phyloP scores from a whole-genome alignment of 768 basidiomycete genomes.

The Calocera cornea region DNA sequence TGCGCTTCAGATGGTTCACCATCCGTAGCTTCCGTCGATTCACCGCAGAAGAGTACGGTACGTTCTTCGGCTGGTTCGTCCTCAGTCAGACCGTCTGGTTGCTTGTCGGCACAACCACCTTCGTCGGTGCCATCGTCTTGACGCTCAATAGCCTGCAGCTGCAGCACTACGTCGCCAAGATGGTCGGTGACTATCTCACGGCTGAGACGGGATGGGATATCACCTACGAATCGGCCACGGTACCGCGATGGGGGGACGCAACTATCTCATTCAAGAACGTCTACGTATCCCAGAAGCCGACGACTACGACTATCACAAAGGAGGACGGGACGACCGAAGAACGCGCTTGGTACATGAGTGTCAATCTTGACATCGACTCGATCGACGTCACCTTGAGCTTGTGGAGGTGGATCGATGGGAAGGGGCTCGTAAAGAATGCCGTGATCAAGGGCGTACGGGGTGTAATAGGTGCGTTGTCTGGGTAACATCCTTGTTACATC shows the following conservation, averaged over 20 bases:
- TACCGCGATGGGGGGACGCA: slow-evolving; percentile 94
- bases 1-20: slow-evolving; percentile 96
- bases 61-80: slow-evolving; percentile 89
- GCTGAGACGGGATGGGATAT: slow-evolving; percentile 85
- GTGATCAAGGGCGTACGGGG: slow-evolving; percentile 90
- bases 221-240: slow-evolving; percentile 94
- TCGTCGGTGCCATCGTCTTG: slow-evolving; percentile 86
- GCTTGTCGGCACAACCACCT: slow-evolving; percentile 91
- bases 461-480: slow-evolving; percentile 51
- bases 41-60: slow-evolving; percentile 92
- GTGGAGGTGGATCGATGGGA: slow-evolving; percentile 87
- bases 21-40: slow-evolving; percentile 89
- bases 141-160: slow-evolving; percentile 74
- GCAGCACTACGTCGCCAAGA: slow-evolving; percentile 76
- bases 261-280: slow-evolving; percentile 95
- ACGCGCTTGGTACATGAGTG: slow-evolving; percentile 65
- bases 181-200: slow-evolving; percentile 86
- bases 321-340: slow-evolving; percentile 14
- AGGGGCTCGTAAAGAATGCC: slow-evolving; percentile 81
- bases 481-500: not conserved
- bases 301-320: slow-evolving; percentile 9
- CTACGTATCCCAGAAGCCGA: slow-evolving; percentile 58
- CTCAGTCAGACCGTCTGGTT: slow-evolving; percentile 96
- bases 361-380: slow-evolving; percentile 85
- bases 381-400: slow-evolving; percentile 91